These are phyloP conservation scores for Phoenix dactylifera DNA, from an alignment of 176 grass and related monocot genomes.

Conservation along the genomic window DNA sequence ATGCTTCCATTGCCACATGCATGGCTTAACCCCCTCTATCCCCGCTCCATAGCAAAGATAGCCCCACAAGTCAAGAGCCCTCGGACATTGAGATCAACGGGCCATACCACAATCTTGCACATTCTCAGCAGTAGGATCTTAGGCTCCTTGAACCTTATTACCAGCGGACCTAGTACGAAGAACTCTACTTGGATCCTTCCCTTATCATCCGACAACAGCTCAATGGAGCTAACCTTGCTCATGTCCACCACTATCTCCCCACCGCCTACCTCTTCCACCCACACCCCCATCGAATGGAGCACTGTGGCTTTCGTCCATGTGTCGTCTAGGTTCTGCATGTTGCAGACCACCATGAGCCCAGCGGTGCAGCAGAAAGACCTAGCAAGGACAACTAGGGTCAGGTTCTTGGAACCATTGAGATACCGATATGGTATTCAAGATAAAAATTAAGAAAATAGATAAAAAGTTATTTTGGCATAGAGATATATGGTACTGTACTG, in stretches of 20 bases:
- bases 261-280: neutral
- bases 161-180: slow-evolving; percentile 10
- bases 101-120: slow-evolving; percentile 4
- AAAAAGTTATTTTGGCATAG: no score
- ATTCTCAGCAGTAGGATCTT: neutral
- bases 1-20: no score
- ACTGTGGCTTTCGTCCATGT: slow-evolving; percentile 1
- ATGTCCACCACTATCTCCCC: slow-evolving; percentile 7
- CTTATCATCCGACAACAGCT: neutral
- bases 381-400: slow-evolving; percentile 1
- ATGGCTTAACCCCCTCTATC: no score
- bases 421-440: no score
- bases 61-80: slow-evolving; percentile 4
- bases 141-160: neutral
- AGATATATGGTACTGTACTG: no score
- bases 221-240: neutral
- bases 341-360: neutral
- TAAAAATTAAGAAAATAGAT: no score
- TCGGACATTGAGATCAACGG: neutral
- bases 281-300: neutral
- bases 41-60: no score
- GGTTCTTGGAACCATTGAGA: slow-evolving; percentile 11
- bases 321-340: slow-evolving; percentile 1
- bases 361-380: slow-evolving; percentile 3
- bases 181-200: slow-evolving; percentile 5